Percentiles rank a stretch among this genome's conserved stretches.
Conservation (phyloP, 1,284 basidiomycete genomes). For the Mycena sp. region DNA sequence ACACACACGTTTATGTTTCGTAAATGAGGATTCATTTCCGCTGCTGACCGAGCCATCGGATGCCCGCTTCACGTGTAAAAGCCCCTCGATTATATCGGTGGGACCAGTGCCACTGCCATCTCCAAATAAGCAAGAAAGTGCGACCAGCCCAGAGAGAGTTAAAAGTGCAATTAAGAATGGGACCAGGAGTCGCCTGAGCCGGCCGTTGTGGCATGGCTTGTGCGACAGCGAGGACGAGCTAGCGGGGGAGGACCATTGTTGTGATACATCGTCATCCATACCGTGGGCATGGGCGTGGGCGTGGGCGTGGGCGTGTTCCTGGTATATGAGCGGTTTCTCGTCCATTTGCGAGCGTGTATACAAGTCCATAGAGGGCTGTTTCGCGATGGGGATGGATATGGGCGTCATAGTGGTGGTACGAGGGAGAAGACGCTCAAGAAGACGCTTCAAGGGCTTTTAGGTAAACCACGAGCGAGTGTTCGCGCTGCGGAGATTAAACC, state of each 20-base stretch:
- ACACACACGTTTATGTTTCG: conserved; percentile 49
- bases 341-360: conserved; percentile 9
- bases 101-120: conserved; percentile 33
- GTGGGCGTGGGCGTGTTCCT: conserved; percentile 14
- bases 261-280: conserved; percentile 9
- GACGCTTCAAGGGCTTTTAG: background rate
- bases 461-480: background rate
- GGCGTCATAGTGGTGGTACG: conserved; percentile 10
- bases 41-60: conserved; percentile 43
- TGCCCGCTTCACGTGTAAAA: conserved; percentile 13
- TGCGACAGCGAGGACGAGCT: conserved; percentile 28
- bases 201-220: conserved; percentile 48
- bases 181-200: conserved; percentile 46
- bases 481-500: background rate
- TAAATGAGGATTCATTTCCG: conserved; percentile 42
- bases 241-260: conserved; percentile 11
- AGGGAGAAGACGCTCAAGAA: background rate
- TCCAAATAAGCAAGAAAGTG: conserved; percentile 43
- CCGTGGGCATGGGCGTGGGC: no score
- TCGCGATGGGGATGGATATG: conserved; percentile 18
- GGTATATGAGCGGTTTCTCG: conserved; percentile 23
- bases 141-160: conserved; percentile 40
- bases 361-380: conserved; percentile 18
- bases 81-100: conserved; percentile 26
- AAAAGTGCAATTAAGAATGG: conserved; percentile 44